Percentiles rank a stretch among this genome's conserved stretches.
Conservation (phyloP, 148 eudicot species). For the Rheum nobile region DNA sequence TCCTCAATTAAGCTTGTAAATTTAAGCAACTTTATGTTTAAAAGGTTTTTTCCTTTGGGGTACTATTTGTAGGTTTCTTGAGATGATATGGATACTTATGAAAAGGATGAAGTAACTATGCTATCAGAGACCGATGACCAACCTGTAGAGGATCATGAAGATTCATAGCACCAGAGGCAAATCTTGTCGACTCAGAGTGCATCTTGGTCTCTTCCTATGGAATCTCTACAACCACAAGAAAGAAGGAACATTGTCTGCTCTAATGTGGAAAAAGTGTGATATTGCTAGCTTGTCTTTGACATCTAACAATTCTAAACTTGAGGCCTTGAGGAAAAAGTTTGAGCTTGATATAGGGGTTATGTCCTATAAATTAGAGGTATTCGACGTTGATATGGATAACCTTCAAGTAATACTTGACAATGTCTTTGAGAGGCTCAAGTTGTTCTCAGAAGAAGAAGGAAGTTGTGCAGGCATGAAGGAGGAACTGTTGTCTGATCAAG, state of each 20-base stretch:
- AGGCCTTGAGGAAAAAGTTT: no score
- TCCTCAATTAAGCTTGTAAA: background rate
- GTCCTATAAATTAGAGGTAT: no score
- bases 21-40: background rate
- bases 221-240: slow-evolving; percentile 18
- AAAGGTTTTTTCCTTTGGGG: background rate
- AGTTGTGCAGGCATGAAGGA: slow-evolving; percentile 25
- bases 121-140: slow-evolving; percentile 15
- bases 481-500: slow-evolving; percentile 46
- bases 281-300: no score
- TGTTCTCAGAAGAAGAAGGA: slow-evolving; percentile 47
- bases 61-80: background rate
- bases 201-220: slow-evolving; percentile 41
- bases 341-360: no score
- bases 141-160: slow-evolving; percentile 15
- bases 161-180: slow-evolving; percentile 11
- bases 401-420: slow-evolving; percentile 52
- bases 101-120: slow-evolving; percentile 56
- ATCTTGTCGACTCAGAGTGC: slow-evolving; percentile 34
- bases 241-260: slow-evolving; percentile 23
- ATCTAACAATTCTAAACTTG: no score
- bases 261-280: no score
- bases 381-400: no score
- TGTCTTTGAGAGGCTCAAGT: slow-evolving; percentile 34
- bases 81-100: slow-evolving; percentile 36